phyloP scores from a whole-genome alignment of 2,329 filamentous ascomycete genomes.

The Calonectria ilicicola region DNA sequence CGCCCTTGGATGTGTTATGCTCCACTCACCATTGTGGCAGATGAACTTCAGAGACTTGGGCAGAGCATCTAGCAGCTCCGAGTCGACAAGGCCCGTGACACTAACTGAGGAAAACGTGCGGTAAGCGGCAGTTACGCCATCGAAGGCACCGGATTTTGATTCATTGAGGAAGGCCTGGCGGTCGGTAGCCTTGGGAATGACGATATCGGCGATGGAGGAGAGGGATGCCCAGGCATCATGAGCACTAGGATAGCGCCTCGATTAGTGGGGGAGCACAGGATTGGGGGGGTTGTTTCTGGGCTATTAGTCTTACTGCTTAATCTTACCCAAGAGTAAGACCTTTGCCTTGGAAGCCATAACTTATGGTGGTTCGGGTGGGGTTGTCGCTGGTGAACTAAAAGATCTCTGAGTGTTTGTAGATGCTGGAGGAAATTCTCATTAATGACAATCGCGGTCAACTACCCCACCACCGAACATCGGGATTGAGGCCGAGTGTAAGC shows the following conservation, averaged over 20 bases:
- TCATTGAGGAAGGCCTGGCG: conserved; percentile 78
- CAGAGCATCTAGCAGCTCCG: conserved; percentile 72
- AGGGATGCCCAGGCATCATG: conserved; percentile 74
- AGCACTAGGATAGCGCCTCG: conserved; percentile 61
- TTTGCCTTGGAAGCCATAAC: conserved; percentile 47
- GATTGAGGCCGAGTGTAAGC: neutral
- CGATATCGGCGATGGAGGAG: conserved; percentile 71
- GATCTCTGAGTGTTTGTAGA: neutral
- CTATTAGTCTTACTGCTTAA: conserved; percentile 50
- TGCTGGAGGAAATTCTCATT: neutral
- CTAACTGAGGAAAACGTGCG: conserved; percentile 75
- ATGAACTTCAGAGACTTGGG: conserved; percentile 68
- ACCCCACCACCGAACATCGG: conserved; percentile 6
- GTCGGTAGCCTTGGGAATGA: conserved; percentile 70
- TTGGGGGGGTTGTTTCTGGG: neutral
- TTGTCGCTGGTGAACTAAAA: conserved; percentile 13
- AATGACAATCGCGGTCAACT: conserved; percentile 1
- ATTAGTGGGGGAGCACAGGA: neutral
- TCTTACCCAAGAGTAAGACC: conserved; percentile 54
- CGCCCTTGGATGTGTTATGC: neutral
- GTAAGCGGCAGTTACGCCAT: conserved; percentile 74
- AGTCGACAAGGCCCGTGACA: conserved; percentile 78
- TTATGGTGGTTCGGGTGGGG: conserved; percentile 3
- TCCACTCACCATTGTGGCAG: conserved; percentile 68
- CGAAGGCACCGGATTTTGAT: conserved; percentile 72